Percentiles rank a stretch among this genome's conserved stretches.
phyloP scores from a whole-genome alignment of 1,139 yeast genomes.

The Pichia sp. region DNA sequence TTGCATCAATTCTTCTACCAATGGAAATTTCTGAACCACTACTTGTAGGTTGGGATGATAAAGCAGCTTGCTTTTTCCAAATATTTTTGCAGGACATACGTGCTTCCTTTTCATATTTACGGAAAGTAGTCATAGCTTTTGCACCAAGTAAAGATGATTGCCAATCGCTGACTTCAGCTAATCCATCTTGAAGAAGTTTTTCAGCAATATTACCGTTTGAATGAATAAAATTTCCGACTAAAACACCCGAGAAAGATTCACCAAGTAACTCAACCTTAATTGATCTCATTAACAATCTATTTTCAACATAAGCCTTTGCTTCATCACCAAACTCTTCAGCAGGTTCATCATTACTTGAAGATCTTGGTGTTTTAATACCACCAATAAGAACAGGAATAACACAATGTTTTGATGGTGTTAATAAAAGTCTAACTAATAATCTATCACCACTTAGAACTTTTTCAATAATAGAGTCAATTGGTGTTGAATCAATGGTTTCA shows the following conservation, averaged over 20 bases:
- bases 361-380: slow-evolving; percentile 68
- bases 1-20: slow-evolving; percentile 50
- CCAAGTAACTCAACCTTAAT: slow-evolving; percentile 57
- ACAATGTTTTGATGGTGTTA: slow-evolving; percentile 38
- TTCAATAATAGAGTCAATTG: slow-evolving; percentile 60
- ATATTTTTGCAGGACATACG: slow-evolving; percentile 55
- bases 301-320: slow-evolving; percentile 61
- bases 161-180: slow-evolving; percentile 77
- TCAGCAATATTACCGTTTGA: slow-evolving; percentile 77
- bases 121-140: slow-evolving; percentile 49
- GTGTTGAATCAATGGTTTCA: slow-evolving; percentile 34
- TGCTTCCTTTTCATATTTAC: slow-evolving; percentile 67
- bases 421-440: slow-evolving; percentile 50
- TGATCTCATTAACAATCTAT: slow-evolving; percentile 58
- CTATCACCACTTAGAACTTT: slow-evolving; percentile 77
- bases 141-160: slow-evolving; percentile 72
- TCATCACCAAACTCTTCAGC: slow-evolving; percentile 53
- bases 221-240: slow-evolving; percentile 51
- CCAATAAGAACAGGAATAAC: slow-evolving; percentile 61
- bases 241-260: slow-evolving; percentile 54
- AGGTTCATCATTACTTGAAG: slow-evolving; percentile 38
- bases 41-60: slow-evolving; percentile 17
- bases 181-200: slow-evolving; percentile 59
- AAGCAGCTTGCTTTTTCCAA: slow-evolving; percentile 41
- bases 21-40: slow-evolving; percentile 23